Evolutionary conservation across 2,329 filamentous ascomycete species (phyloP).

Genomic region (Xylariaceae sp.): DNA sequence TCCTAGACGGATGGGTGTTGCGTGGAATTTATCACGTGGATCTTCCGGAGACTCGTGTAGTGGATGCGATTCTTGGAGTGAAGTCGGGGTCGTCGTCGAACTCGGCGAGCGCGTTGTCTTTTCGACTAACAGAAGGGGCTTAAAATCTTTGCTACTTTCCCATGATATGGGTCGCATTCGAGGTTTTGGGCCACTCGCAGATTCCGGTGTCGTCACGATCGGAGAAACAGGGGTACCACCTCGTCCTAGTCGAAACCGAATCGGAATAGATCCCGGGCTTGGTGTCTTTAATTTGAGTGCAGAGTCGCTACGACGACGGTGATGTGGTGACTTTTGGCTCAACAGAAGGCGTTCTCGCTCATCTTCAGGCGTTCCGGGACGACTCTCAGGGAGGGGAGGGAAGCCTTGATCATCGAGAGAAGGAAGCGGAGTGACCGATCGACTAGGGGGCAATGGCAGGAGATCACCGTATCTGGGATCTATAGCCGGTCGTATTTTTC

Average conservation of each 20-base stretch:
- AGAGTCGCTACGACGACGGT: constrained; percentile 47
- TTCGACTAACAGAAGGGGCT: constrained; percentile 78
- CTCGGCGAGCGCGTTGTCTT: constrained; percentile 40
- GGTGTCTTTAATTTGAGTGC: constrained; percentile 45
- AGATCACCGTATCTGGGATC: constrained; percentile 62
- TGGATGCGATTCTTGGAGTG: constrained; percentile 39
- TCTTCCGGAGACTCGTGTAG: constrained; percentile 33
- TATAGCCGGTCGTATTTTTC: constrained; percentile 58
- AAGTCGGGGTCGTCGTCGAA: constrained; percentile 28
- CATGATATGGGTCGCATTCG: constrained; percentile 52
- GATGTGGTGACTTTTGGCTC: constrained; percentile 38
- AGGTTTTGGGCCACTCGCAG: constrained; percentile 33
- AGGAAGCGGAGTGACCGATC: constrained; percentile 44
- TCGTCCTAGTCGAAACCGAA: constrained; percentile 49
- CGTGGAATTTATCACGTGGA: background rate
- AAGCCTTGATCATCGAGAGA: constrained; percentile 33
- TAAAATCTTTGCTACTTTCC: constrained; percentile 64
- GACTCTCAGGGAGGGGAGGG: constrained; percentile 54
- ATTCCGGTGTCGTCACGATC: constrained; percentile 32
- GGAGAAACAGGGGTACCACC: constrained; percentile 35
- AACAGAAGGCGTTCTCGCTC: constrained; percentile 35
- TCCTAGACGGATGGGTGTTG: background rate
- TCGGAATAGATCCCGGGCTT: constrained; percentile 53
- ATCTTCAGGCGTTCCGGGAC: constrained; percentile 49
- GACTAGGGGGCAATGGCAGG: constrained; percentile 57